Percentiles rank a stretch among this genome's conserved stretches.
phyloP scores from a whole-genome alignment of 1,284 basidiomycete genomes.

The Melampsora abietis-canadensis region DNA sequence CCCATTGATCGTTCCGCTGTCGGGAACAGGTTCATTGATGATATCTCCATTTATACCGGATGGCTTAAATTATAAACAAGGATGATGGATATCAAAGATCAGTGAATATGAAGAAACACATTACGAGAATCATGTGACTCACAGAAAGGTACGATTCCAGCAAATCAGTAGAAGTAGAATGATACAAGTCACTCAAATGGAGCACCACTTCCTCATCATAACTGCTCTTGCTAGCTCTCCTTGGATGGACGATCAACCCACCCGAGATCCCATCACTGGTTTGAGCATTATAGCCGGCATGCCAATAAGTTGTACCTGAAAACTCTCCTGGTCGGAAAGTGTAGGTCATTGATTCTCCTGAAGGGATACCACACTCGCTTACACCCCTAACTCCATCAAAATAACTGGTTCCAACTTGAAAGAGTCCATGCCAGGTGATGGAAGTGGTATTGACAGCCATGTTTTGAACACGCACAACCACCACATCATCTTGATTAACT shows the following conservation, averaged over 20 bases:
- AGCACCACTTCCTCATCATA: conserved; percentile 41
- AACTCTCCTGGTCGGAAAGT: conserved; percentile 44
- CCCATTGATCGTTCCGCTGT: conserved; percentile 41
- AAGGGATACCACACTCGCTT: conserved; percentile 52
- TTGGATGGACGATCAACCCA: conserved; percentile 38
- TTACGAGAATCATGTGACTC: background rate
- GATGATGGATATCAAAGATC: background rate
- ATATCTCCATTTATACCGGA: conserved; percentile 25
- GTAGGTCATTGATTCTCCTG: conserved; percentile 44
- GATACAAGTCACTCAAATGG: conserved; percentile 42
- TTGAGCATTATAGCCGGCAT: conserved; percentile 42
- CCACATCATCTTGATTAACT: conserved; percentile 45
- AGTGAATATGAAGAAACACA: background rate
- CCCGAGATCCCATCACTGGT: conserved; percentile 38
- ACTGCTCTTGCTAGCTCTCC: conserved; percentile 9
- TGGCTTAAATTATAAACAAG: conserved; percentile 2
- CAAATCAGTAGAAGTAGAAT: conserved; percentile 22
- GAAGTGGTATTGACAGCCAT: conserved; percentile 43
- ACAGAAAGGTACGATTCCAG: conserved; percentile 35
- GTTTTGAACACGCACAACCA: conserved; percentile 46
- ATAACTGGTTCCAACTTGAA: conserved; percentile 44
- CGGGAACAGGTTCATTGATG: conserved; percentile 36
- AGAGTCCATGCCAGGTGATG: conserved; percentile 46
- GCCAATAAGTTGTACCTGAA: conserved; percentile 46
- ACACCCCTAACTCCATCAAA: conserved; percentile 47